These are phyloP conservation scores for Monosporascus sp. DNA, from an alignment of 2,329 filamentous ascomycete genomes.

Conservation along the genomic window DNA sequence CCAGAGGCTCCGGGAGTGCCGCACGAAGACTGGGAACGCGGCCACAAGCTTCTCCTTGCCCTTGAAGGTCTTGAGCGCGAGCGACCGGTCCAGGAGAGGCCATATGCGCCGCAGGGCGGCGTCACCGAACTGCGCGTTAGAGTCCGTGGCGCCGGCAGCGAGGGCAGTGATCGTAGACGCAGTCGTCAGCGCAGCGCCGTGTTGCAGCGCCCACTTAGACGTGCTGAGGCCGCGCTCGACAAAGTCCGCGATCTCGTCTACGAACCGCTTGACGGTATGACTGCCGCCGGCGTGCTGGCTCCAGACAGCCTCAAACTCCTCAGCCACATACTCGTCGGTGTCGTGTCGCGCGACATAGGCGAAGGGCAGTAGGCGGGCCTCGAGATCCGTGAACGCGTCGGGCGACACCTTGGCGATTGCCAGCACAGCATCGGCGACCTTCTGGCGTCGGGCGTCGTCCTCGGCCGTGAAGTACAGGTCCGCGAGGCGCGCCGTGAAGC, in stretches of 20 bases:
- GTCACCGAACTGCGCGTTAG: constrained; percentile 51
- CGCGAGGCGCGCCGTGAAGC: constrained; percentile 50
- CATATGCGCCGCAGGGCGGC: constrained; percentile 63
- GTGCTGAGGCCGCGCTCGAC: constrained; percentile 66
- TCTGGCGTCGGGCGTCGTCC: constrained; percentile 67
- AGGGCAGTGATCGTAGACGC: constrained; percentile 68
- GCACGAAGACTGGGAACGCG: constrained; percentile 73
- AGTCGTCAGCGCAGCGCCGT: constrained; percentile 76
- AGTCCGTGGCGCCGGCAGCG: constrained; percentile 49
- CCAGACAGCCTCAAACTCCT: constrained; percentile 84
- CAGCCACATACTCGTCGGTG: constrained; percentile 69
- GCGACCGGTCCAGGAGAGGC: constrained; percentile 75
- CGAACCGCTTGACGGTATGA: constrained; percentile 75
- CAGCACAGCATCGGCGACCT: constrained; percentile 77
- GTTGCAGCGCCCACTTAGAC: constrained; percentile 84
- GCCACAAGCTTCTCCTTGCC: constrained; percentile 83
- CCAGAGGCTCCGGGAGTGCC: constrained; percentile 57
- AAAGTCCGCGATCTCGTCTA: constrained; percentile 73
- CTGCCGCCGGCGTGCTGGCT: constrained; percentile 82
- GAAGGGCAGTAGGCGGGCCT: constrained; percentile 74
- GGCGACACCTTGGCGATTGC: constrained; percentile 81
- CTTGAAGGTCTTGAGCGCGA: constrained; percentile 85
- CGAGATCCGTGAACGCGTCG: constrained; percentile 77
- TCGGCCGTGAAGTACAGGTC: constrained; percentile 77
- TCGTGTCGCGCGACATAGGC: constrained; percentile 87